Conservation (phyloP, 306 rosid genomes). For the Clitoria ternatea region DNA sequence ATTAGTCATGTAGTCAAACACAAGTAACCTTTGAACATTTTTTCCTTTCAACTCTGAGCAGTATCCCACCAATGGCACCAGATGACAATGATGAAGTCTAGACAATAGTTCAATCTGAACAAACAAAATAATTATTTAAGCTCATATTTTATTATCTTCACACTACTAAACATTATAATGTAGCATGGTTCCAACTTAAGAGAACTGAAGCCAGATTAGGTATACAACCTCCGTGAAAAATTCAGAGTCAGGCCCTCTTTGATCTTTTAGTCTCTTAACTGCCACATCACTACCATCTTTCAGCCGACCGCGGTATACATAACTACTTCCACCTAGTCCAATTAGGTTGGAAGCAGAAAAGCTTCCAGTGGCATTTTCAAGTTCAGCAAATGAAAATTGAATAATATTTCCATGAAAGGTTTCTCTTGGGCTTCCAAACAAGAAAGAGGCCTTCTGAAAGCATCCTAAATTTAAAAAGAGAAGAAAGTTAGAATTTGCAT, state of each 20-base stretch:
- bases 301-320: conserved; percentile 75
- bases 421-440: conserved; percentile 51
- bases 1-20: conserved; percentile 73
- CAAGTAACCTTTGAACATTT: conserved; percentile 72
- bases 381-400: conserved; percentile 69
- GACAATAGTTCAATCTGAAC: conserved; percentile 85
- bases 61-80: conserved; percentile 91
- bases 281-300: conserved; percentile 71
- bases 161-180: not conserved
- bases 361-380: conserved; percentile 76
- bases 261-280: conserved; percentile 69
- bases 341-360: conserved; percentile 75
- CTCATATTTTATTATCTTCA: not conserved
- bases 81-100: conserved; percentile 88
- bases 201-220: conserved; percentile 25
- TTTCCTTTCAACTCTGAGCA: conserved; percentile 78
- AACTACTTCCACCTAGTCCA: conserved; percentile 92
- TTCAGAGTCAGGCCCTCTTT: conserved; percentile 58
- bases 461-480: conserved; percentile 52
- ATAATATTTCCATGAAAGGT: conserved; percentile 59
- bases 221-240: conserved; percentile 78
- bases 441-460: conserved; percentile 57
- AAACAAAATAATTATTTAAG: not conserved
- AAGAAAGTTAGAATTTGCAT: conserved; percentile 10
- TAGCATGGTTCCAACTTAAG: not conserved